Percentiles rank a stretch among this genome's conserved stretches.
Evolutionary conservation across 805 yeast genomes (phyloP).

Genomic region (Cyberlindnera mycetangii): DNA sequence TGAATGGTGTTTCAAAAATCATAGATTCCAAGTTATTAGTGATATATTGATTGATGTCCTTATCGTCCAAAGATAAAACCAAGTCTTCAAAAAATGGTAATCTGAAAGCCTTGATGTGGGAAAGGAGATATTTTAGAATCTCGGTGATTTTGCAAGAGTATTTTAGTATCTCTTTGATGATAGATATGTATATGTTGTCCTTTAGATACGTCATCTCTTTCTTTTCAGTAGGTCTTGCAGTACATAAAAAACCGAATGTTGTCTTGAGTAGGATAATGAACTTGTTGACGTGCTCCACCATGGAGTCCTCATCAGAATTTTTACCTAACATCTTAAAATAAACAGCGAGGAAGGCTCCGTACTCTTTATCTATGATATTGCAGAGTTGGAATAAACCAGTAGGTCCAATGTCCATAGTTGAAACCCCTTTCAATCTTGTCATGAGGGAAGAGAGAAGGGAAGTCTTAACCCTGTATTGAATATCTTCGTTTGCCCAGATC

Average conservation of each 20-base stretch:
- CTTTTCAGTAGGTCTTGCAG: constrained; percentile 2
- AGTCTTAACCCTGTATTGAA: constrained; percentile 1
- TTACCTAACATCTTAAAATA: constrained; percentile 5
- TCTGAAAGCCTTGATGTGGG: constrained; percentile 17
- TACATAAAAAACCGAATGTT: constrained; percentile 17
- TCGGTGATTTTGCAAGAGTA: constrained; percentile 14
- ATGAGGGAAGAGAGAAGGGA: constrained; percentile 7
- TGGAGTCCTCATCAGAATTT: background rate
- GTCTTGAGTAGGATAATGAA: constrained; percentile 16
- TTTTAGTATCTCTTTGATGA: constrained; percentile 9
- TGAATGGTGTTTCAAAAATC: constrained; percentile 15
- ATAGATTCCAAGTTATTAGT: constrained; percentile 25
- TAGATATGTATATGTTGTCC: constrained; percentile 13
- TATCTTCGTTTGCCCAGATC: constrained; percentile 4
- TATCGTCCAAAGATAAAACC: background rate
- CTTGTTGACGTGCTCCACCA: constrained; percentile 18
- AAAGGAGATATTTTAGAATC: constrained; percentile 18
- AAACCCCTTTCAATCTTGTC: constrained; percentile 6
- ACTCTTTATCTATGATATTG: constrained; percentile 1
- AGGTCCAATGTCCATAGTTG: background rate
- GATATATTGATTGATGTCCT: constrained; percentile 15
- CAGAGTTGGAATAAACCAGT: background rate
- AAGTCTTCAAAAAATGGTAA: constrained; percentile 18
- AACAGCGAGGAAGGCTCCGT: constrained; percentile 4
- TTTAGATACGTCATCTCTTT: constrained; percentile 5